Conservation (phyloP, 2,329 filamentous ascomycete species). For the Chaetomiaceae sp. region DNA sequence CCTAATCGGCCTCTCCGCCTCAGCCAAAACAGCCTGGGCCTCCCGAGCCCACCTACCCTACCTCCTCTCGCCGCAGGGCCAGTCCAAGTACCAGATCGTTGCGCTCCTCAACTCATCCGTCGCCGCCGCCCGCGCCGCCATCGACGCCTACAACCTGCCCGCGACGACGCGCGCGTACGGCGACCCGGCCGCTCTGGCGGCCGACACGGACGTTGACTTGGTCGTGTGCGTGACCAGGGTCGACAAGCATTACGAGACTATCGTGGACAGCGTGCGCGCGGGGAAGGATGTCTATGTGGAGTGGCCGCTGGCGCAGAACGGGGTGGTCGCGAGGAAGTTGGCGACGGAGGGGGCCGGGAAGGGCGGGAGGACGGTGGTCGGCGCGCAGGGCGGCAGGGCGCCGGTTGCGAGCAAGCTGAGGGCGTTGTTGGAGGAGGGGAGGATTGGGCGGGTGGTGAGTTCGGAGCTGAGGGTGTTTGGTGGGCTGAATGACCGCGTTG, state of each 20-base stretch:
- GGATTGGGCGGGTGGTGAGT: slow-evolving; percentile 50
- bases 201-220: slow-evolving; percentile 47
- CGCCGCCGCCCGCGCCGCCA: slow-evolving; percentile 40
- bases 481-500: slow-evolving; percentile 33
- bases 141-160: slow-evolving; percentile 38
- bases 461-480: slow-evolving; percentile 40
- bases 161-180: slow-evolving; percentile 43
- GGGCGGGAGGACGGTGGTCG: slow-evolving; percentile 40
- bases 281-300: slow-evolving; percentile 53
- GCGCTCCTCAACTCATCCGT: slow-evolving; percentile 49
- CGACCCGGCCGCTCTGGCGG: slow-evolving; percentile 42
- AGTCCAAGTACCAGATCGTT: slow-evolving; percentile 42
- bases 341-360: slow-evolving; percentile 31
- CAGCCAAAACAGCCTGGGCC: slow-evolving; percentile 50
- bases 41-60: slow-evolving; percentile 54
- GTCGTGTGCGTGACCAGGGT: slow-evolving; percentile 52
- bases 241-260: slow-evolving; percentile 45
- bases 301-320: slow-evolving; percentile 51
- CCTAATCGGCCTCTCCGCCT: slow-evolving; percentile 54
- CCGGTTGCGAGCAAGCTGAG: slow-evolving; percentile 42
- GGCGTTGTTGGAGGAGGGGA: slow-evolving; percentile 39
- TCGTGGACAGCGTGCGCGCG: slow-evolving; percentile 43
- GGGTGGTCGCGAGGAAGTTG: slow-evolving; percentile 38
- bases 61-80: slow-evolving; percentile 43
- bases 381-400: slow-evolving; percentile 45